Evolutionary conservation across 495 filamentous ascomycete species (phyloP), one percentile per base, ranked within the genome.

Genomic region (Talaromyces ruber): DNA sequence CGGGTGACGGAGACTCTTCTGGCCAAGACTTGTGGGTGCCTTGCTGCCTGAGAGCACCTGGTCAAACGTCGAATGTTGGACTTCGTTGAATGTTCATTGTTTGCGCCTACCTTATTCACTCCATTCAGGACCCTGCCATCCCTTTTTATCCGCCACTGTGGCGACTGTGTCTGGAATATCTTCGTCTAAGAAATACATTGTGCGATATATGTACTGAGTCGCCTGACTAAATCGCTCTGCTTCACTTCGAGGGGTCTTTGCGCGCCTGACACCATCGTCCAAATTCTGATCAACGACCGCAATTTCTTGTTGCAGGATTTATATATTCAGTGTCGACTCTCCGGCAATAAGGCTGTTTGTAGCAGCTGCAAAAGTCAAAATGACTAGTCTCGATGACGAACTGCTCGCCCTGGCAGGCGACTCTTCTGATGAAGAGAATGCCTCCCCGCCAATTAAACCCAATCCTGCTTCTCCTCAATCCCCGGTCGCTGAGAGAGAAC

Each of bases 381-480:
- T 81, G 78, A 72, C 78, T 79, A 86, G 91, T 67, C 80, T 96
- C 63, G 92, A 96, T 68, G 90, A 90, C 59, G 91, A 96, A 74
- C 82, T 96, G 66, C 87, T 96, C 59, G 91, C 89, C 63, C 83
- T 97, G 59, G 92, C 92, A 18, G 92, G 91, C 72, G 78, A 78
- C 60, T 68, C 74, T 66, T 82, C 81, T 61, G 84, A 86, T 63
- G 84, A 85, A 62, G 81, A 84, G 62, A 30, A 52, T 12, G 67
- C 73, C 29, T 76, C 79, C 53, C 72, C 77, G 57, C 69, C 69
- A 26, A 71, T 73, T 43, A 74, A 72, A 47, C 65, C 28, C 62
- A 72, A 45, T 66, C 37, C 68, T 53, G 52, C 65, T 24, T 74
- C 75, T 57, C 69, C 78, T 51, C 72, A 56, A 54, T 54, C 22